phyloP scores from a whole-genome alignment of 2,329 filamentous ascomycete genomes.

The Neonectria neomacrospora region DNA sequence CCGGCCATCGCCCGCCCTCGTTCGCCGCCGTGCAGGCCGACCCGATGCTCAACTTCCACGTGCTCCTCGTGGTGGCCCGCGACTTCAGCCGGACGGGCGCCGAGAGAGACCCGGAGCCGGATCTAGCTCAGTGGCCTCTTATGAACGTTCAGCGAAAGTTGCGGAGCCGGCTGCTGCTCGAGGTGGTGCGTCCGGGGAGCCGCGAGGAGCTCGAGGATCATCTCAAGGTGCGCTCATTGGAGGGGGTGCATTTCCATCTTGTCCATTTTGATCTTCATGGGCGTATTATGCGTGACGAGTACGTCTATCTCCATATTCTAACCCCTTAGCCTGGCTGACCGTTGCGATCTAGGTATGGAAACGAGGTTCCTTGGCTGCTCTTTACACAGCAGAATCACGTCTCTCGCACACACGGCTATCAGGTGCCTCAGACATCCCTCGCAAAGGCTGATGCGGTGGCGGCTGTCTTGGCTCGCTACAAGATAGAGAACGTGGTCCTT shows the following conservation, averaged over 20 bases:
- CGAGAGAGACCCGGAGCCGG: constrained; percentile 21
- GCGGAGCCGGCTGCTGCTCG: constrained; percentile 19
- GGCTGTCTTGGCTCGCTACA: constrained; percentile 8
- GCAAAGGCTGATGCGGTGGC: constrained; percentile 20
- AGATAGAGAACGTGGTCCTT: constrained; percentile 24
- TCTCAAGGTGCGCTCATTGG: constrained; percentile 9
- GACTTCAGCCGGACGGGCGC: constrained; percentile 16
- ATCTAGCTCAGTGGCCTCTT: constrained; percentile 23
- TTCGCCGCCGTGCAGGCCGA: constrained; percentile 22
- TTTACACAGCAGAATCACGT: constrained; percentile 18
- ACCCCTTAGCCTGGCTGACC: background rate
- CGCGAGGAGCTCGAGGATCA: constrained; percentile 20
- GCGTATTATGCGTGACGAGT: constrained; percentile 15
- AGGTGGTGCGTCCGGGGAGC: constrained; percentile 25
- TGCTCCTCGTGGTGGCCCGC: constrained; percentile 23
- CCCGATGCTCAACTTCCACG: constrained; percentile 11
- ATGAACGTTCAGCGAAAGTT: constrained; percentile 22
- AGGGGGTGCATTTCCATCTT: constrained; percentile 19
- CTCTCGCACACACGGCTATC: constrained; percentile 13
- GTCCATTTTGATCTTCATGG: constrained; percentile 24
- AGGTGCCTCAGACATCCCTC: constrained; percentile 20
- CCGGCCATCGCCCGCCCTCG: background rate
- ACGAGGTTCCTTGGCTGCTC: constrained; percentile 21
- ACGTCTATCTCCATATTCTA: background rate
- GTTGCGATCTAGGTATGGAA: constrained; percentile 4